These are phyloP conservation scores for Suillus bovinus DNA, from an alignment of 768 basidiomycete species.

Conservation along the genomic window DNA sequence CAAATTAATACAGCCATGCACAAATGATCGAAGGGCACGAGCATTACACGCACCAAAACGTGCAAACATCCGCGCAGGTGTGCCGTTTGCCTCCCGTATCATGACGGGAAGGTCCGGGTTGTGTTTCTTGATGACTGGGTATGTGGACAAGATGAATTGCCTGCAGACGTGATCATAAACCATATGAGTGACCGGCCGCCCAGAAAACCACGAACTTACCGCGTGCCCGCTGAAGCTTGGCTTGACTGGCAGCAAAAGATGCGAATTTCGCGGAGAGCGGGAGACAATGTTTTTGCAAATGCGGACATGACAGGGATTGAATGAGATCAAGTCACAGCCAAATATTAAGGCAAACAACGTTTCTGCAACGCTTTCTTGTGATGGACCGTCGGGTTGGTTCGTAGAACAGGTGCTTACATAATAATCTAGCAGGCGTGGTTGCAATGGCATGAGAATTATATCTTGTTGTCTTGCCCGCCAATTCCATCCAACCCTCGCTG, in stretches of 20 bases:
- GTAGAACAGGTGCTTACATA: constrained; percentile 26
- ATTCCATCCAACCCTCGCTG: constrained; percentile 18
- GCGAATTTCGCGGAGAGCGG: constrained; percentile 78
- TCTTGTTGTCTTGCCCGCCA: constrained; percentile 19
- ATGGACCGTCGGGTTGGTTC: constrained; percentile 4
- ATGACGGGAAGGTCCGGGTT: constrained; percentile 87
- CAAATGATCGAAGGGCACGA: constrained; percentile 10
- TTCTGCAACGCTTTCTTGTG: constrained; percentile 11
- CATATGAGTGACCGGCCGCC: neutral
- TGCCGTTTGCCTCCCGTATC: constrained; percentile 77
- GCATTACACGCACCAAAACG: constrained; percentile 68
- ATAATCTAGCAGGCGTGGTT: constrained; percentile 16
- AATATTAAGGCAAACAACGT: constrained; percentile 10
- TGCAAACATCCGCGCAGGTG: constrained; percentile 81
- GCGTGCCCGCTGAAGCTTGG: constrained; percentile 73
- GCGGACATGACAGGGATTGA: constrained; percentile 47
- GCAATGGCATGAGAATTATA: constrained; percentile 17
- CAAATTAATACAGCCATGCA: constrained; percentile 19
- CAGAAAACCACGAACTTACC: constrained; percentile 46
- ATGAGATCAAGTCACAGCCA: constrained; percentile 13
- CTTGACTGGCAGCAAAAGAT: constrained; percentile 80
- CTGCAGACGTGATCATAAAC: constrained; percentile 38
- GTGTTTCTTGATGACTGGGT: constrained; percentile 73
- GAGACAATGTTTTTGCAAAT: constrained; percentile 73
- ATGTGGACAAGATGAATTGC: constrained; percentile 76